phyloP scores from a whole-genome alignment of 1,284 basidiomycete genomes.

The Lentinus polychrous region DNA sequence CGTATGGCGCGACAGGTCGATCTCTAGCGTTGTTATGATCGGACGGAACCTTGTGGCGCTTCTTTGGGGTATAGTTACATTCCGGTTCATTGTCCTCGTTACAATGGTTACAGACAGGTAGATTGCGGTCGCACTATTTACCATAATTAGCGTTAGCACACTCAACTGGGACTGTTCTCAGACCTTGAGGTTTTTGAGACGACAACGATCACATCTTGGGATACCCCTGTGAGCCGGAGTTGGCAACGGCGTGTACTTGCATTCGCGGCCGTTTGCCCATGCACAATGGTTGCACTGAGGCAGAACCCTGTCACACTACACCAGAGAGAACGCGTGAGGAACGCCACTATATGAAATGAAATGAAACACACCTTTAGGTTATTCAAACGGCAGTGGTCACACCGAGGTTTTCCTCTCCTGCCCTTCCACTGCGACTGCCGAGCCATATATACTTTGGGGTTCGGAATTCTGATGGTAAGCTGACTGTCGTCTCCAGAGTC shows the following conservation, averaged over 20 bases:
- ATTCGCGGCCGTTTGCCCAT: constrained; percentile 55
- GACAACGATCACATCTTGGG: constrained; percentile 64
- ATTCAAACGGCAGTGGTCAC: constrained; percentile 62
- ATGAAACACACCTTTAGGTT: constrained; percentile 55
- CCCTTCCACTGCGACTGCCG: constrained; percentile 65
- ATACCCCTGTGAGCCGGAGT: constrained; percentile 70
- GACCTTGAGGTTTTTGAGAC: constrained; percentile 59
- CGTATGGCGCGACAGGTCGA: constrained; percentile 33
- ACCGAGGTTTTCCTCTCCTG: constrained; percentile 62
- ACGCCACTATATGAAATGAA: background rate
- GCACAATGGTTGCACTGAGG: constrained; percentile 68
- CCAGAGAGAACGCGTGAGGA: background rate
- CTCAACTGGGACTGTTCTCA: constrained; percentile 13
- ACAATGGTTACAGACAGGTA: constrained; percentile 66
- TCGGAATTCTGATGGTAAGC: constrained; percentile 53
- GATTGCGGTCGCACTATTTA: constrained; percentile 55
- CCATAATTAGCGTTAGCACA: constrained; percentile 6
- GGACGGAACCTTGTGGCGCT: constrained; percentile 47
- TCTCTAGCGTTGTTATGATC: constrained; percentile 36
- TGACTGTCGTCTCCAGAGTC: constrained; percentile 50
- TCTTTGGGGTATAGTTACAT: constrained; percentile 66
- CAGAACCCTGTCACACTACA: constrained; percentile 61
- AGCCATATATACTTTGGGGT: constrained; percentile 32
- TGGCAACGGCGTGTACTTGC: constrained; percentile 64
- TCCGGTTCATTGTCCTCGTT: constrained; percentile 39